These are phyloP conservation scores for Xylaria sp. DNA, from an alignment of 2,329 filamentous ascomycete genomes.

Conservation along the genomic window DNA sequence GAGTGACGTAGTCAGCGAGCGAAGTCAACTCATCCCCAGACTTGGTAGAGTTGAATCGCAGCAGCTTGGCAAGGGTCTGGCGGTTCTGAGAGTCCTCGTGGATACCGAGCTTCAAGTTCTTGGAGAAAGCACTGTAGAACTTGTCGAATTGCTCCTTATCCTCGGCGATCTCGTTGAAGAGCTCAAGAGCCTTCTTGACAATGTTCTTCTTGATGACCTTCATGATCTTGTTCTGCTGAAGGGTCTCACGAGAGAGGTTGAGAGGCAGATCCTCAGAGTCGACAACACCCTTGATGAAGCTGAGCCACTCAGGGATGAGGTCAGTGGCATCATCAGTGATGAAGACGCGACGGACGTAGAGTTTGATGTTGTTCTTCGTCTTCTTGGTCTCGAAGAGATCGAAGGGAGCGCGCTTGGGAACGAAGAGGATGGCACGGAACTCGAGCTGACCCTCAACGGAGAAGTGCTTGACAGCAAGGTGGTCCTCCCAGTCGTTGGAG, in stretches of 20 bases:
- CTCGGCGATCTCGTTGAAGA: constrained; percentile 98
- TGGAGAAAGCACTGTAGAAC: constrained; percentile 99
- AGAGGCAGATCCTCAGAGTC: constrained; percentile 99
- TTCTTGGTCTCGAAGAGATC: constrained; percentile 99
- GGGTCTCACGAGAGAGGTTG: constrained; percentile 99
- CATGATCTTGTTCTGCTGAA: constrained; percentile 99
- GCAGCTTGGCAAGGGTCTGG: constrained; percentile 90
- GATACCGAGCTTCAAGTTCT: constrained; percentile 99
- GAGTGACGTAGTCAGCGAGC: constrained; percentile 95
- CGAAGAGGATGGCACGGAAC: constrained; percentile 99
- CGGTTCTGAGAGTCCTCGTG: constrained; percentile 99
- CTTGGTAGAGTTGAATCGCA: constrained; percentile 99
- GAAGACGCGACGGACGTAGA: constrained; percentile 99
- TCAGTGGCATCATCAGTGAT: constrained; percentile 99
- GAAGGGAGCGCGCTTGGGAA: constrained; percentile 99
- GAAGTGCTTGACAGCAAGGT: constrained; percentile 99
- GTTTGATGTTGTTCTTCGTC: constrained; percentile 99
- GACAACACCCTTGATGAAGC: constrained; percentile 99
- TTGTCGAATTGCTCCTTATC: constrained; percentile 99
- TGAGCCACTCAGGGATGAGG: constrained; percentile 98
- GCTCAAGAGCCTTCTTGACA: constrained; percentile 99
- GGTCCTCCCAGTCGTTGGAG: constrained; percentile 99
- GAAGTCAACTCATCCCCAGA: constrained; percentile 96
- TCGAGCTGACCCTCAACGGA: constrained; percentile 99
- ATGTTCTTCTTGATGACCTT: constrained; percentile 99